Evolutionary conservation across 176 grass and related monocot species (phyloP), one percentile per base, ranked within the genome.

Genomic region (Aegilops speltoides): DNA sequence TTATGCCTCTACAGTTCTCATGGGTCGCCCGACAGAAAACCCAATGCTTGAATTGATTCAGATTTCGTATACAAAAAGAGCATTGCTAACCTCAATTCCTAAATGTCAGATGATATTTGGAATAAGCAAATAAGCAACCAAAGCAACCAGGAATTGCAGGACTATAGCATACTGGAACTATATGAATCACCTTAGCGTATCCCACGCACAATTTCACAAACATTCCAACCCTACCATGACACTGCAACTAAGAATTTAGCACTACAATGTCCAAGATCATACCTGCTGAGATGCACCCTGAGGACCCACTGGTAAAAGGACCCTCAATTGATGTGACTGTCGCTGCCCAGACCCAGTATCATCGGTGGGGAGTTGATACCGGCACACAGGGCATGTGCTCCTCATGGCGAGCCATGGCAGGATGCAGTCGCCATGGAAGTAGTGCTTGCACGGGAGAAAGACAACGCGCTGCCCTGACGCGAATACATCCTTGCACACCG

Each of bases 361-460:
- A 65, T 92, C 91, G 0, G 84, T 91, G 59, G 87, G 84, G 28
- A 95, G 86, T 70, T 93, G 84, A 17, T 87, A 86, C 14, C 91
- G 89, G 73, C 94, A 95, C 19, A 95, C 78, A 3, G 94, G 94
- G 32, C 94, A 95, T 11, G 88, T 95, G 84, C 85, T 95, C 69
- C 89, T 87, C 70, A 95, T 91, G 64, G 29, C 77, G 8, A 95
- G 36, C 94, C 94, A 95, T 0, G 94, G 89, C 6, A 83, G 25
- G 80, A 93, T 93, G 68, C 94, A 95, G 16, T 85, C 84, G 20
- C 65, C 87, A 77, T 95, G 94, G 87, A 93, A 95, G 65, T 85
- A 89, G 40, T 95, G 94, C 16, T 82, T 85, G 89, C 94, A 95
- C 16, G 91, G 94, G 66, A 95, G 87, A 83, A 60, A 32, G 12